Conservation (phyloP, 331 rosid species). For the Dryas integrifolia region DNA sequence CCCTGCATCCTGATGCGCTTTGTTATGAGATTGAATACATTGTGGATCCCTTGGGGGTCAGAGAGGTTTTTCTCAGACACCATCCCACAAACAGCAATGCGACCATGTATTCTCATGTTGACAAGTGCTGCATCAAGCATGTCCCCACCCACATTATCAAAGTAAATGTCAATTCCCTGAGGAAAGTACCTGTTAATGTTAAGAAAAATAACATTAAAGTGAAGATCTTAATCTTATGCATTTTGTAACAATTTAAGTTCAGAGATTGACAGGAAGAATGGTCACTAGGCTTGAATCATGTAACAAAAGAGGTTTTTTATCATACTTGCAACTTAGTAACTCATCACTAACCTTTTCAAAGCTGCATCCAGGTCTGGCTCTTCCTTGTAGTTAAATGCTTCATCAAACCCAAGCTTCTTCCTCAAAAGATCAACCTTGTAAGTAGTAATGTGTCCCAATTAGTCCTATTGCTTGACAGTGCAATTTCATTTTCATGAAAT, state of each 20-base stretch:
- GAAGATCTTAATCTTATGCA: too few species aligned
- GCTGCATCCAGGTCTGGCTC: slow-evolving; percentile 36
- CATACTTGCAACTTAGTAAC: neutral
- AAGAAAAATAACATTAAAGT: too few species aligned
- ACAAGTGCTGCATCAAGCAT: slow-evolving; percentile 83
- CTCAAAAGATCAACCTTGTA: slow-evolving; percentile 38
- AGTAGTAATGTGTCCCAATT: neutral
- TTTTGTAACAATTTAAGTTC: too few species aligned
- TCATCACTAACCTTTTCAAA: slow-evolving; percentile 34
- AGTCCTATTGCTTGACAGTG: slow-evolving; percentile 1
- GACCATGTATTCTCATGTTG: slow-evolving; percentile 76
- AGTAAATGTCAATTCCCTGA: slow-evolving; percentile 80
- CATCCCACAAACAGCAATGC: slow-evolving; percentile 80
- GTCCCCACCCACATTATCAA: slow-evolving; percentile 83
- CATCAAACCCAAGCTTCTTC: slow-evolving; percentile 44
- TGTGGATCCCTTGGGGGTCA: slow-evolving; percentile 52
- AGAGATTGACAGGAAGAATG: too few species aligned
- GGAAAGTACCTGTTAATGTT: slow-evolving; percentile 58
- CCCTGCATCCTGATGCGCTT: slow-evolving; percentile 74
- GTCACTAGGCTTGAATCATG: neutral
- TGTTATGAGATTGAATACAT: slow-evolving; percentile 42
- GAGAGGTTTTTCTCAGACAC: slow-evolving; percentile 63
- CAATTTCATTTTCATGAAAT: neutral
- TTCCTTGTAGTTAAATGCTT: slow-evolving; percentile 42
- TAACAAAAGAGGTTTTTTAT: neutral